phyloP scores from a whole-genome alignment of 768 basidiomycete species.

The Hemileccinum impolitum region DNA sequence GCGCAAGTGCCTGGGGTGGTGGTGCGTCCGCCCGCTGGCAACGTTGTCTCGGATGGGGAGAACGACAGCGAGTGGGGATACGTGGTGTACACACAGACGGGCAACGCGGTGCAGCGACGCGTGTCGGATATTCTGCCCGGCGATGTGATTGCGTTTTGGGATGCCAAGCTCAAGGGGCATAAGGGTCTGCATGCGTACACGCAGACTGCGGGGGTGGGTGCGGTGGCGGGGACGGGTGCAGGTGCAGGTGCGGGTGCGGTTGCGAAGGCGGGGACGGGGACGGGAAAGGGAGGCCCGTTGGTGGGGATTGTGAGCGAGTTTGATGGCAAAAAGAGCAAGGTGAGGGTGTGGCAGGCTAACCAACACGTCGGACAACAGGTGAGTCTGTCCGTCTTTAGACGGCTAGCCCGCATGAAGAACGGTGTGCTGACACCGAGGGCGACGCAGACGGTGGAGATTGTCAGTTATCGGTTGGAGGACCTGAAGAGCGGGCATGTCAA shows the following conservation, averaged over 20 bases:
- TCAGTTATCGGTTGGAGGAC: conserved; percentile 88
- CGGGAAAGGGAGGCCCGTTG: conserved; percentile 45
- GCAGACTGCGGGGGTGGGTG: conserved; percentile 47
- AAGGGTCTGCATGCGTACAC: conserved; percentile 78
- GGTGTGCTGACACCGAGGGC: conserved; percentile 35
- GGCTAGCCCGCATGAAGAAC: conserved; percentile 30
- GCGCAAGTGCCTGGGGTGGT: conserved; percentile 61
- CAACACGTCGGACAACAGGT: conserved; percentile 83
- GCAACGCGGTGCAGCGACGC: conserved; percentile 61
- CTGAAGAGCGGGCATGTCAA: conserved; percentile 81
- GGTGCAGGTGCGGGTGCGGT: too few species aligned
- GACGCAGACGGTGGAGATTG: conserved; percentile 61
- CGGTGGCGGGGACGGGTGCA: too few species aligned
- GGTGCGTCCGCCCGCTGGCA: conserved; percentile 24
- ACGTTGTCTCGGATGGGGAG: not conserved
- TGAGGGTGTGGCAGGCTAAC: conserved; percentile 83
- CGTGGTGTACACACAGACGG: conserved; percentile 71
- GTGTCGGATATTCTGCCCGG: conserved; percentile 83
- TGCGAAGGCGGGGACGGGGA: too few species aligned
- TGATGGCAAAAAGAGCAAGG: conserved; percentile 84
- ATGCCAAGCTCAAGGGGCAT: conserved; percentile 75
- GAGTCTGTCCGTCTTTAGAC: conserved; percentile 30
- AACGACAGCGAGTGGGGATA: conserved; percentile 54
- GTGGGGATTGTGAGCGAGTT: conserved; percentile 79
- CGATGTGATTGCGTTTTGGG: conserved; percentile 71